These are phyloP conservation scores for Globisporangium nunn DNA, from an alignment of 352 stramenopile species.

Conservation along the genomic window DNA sequence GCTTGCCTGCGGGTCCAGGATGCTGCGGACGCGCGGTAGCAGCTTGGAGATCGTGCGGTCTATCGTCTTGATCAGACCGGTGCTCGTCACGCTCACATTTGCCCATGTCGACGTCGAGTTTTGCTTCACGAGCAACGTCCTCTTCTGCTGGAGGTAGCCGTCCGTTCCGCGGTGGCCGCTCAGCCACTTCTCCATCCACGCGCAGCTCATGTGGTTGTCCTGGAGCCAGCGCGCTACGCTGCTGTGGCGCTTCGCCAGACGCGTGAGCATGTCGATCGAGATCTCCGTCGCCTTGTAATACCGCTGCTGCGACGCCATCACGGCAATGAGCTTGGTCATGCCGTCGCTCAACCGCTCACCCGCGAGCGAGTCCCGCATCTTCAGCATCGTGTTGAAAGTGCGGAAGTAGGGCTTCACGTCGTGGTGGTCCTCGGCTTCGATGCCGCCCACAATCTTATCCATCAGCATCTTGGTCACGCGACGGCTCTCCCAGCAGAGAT, in stretches of 20 bases:
- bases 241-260: constrained; percentile 68
- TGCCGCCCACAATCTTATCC: constrained; percentile 61
- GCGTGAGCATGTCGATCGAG: constrained; percentile 81
- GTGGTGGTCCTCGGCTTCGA: constrained; percentile 77
- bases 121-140: constrained; percentile 77
- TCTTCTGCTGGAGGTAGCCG: constrained; percentile 63
- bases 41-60: constrained; percentile 55
- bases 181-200: constrained; percentile 85
- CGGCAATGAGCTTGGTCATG: constrained; percentile 64
- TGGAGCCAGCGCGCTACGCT: constrained; percentile 60
- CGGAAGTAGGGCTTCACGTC: constrained; percentile 87
- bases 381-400: constrained; percentile 74
- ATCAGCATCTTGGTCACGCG: constrained; percentile 48
- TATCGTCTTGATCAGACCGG: constrained; percentile 50
- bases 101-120: constrained; percentile 82
- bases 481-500: constrained; percentile 76
- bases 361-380: constrained; percentile 65
- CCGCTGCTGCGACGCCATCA: constrained; percentile 80
- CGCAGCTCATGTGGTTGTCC: constrained; percentile 52
- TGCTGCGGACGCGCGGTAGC: constrained; percentile 42
- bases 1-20: constrained; percentile 30
- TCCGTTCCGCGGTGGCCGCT: constrained; percentile 51
- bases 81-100: constrained; percentile 48
- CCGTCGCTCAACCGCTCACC: constrained; percentile 52
- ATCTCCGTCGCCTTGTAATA: constrained; percentile 85